phyloP scores from a whole-genome alignment of 1,139 yeast species.

The Geotrichum phurueaensis region DNA sequence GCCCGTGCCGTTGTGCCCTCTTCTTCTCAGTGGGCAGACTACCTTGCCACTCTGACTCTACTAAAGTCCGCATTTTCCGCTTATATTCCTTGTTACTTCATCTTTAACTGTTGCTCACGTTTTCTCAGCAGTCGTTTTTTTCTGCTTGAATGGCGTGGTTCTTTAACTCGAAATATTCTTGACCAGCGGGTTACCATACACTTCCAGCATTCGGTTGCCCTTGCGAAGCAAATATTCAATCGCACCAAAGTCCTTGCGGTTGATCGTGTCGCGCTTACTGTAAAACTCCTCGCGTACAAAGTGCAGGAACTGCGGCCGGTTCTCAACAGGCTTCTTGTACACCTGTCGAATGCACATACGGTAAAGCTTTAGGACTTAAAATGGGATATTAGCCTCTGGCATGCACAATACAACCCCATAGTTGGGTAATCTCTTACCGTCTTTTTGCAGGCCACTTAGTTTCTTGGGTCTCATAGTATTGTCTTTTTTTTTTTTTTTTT shows the following conservation, averaged over 20 bases:
- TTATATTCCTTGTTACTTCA: not conserved
- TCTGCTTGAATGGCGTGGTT: not conserved
- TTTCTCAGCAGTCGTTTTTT: not conserved
- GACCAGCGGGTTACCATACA: slow-evolving; percentile 48
- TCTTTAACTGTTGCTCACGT: not conserved
- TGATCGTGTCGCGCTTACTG: slow-evolving; percentile 34
- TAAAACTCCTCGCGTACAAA: slow-evolving; percentile 56
- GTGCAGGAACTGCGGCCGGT: slow-evolving; percentile 27
- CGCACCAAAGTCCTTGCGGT: slow-evolving; percentile 77
- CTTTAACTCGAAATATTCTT: slow-evolving; percentile 24
- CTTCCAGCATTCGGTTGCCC: slow-evolving; percentile 67
- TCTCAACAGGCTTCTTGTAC: slow-evolving; percentile 32
- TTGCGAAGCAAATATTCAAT: slow-evolving; percentile 78
- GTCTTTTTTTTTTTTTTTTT: not conserved
- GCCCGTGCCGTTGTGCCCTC: not conserved
- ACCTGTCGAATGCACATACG: slow-evolving; percentile 36
- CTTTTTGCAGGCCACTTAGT: slow-evolving; percentile 18
- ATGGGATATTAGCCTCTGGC: not conserved
- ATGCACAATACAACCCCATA: not conserved
- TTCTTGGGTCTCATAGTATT: slow-evolving; percentile 10
- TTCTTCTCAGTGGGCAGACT: not conserved
- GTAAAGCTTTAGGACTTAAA: slow-evolving; percentile 34
- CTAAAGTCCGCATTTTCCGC: not conserved
- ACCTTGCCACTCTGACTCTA: not conserved
- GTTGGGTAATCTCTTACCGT: slow-evolving; percentile 9